Percentiles rank a stretch among this genome's conserved stretches.
Conservation (phyloP, 2,329 filamentous ascomycete genomes). For the Diaporthe batatas region DNA sequence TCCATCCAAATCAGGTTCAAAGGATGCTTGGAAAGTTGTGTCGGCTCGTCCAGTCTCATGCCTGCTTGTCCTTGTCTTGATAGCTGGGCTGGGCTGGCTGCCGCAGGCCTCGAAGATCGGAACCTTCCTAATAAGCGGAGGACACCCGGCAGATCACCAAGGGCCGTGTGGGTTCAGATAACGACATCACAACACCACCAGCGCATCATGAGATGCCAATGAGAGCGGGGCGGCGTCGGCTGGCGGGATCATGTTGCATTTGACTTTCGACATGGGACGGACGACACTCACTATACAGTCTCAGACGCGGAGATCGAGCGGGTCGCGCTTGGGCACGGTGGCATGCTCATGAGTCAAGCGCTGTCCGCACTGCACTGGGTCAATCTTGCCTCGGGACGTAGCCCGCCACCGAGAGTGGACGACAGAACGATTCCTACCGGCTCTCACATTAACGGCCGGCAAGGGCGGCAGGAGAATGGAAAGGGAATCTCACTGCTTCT, state of each 20-base stretch:
- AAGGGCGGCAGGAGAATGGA: background rate
- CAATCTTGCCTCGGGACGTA: background rate
- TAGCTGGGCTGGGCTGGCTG: background rate
- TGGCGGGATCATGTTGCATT: conserved; percentile 18
- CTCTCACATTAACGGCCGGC: background rate
- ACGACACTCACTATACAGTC: conserved; percentile 3
- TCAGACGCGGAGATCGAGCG: conserved; percentile 21
- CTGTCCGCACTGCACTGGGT: background rate
- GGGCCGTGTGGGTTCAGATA: conserved; percentile 1
- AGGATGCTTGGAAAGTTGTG: background rate
- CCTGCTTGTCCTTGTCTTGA: background rate
- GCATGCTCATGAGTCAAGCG: conserved; percentile 13
- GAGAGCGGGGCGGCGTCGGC: conserved; percentile 9
- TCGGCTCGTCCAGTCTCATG: background rate
- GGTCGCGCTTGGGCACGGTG: conserved; percentile 22
- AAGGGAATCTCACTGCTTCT: background rate
- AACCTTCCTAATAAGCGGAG: conserved; percentile 3
- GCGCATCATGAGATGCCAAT: background rate
- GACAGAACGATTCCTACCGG: background rate
- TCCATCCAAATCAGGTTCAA: conserved; percentile 2
- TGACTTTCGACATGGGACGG: conserved; percentile 27
- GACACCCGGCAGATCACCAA: conserved; percentile 15
- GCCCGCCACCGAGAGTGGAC: conserved; percentile 9
- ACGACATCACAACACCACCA: conserved; percentile 10
- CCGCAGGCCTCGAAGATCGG: conserved; percentile 11